Conservation (phyloP, 345 rosid species). For the Brassica juncea region DNA sequence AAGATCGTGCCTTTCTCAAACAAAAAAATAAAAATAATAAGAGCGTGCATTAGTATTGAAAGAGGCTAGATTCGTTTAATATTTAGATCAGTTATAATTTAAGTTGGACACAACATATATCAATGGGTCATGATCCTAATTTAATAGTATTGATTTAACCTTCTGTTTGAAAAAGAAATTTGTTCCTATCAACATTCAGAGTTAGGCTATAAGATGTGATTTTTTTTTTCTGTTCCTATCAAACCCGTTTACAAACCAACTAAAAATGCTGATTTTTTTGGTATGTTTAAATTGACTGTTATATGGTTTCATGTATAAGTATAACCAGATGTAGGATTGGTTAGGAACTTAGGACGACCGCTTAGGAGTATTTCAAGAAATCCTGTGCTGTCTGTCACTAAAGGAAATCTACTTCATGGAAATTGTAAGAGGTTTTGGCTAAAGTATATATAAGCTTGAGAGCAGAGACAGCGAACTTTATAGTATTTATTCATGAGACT, state of each 20-base stretch:
- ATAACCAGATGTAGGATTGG: not conserved
- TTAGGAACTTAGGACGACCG: not conserved
- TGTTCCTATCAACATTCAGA: too few relatives aligned
- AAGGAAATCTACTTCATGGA: conserved; percentile 69
- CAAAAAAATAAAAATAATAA: too few relatives aligned
- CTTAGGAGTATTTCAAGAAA: not conserved
- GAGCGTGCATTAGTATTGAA: too few relatives aligned
- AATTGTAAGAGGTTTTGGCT: conserved; percentile 68
- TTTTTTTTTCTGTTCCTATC: too few relatives aligned
- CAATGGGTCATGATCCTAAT: too few relatives aligned
- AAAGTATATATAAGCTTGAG: conserved; percentile 61
- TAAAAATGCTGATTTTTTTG: not conserved
- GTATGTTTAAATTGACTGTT: not conserved
- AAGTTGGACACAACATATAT: too few relatives aligned
- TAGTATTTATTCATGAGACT: conserved; percentile 73
- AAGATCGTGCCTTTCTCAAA: too few relatives aligned
- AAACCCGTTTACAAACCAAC: not conserved
- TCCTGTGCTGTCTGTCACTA: conserved; percentile 52
- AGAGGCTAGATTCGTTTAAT: too few relatives aligned
- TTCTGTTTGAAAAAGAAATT: too few relatives aligned
- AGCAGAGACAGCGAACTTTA: conserved; percentile 64
- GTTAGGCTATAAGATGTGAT: too few relatives aligned
- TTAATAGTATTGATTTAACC: too few relatives aligned
- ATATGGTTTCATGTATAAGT: not conserved
- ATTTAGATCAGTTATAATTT: too few relatives aligned